Conservation (phyloP, 78 protist species). For the Emiliania huxleyi region DNA sequence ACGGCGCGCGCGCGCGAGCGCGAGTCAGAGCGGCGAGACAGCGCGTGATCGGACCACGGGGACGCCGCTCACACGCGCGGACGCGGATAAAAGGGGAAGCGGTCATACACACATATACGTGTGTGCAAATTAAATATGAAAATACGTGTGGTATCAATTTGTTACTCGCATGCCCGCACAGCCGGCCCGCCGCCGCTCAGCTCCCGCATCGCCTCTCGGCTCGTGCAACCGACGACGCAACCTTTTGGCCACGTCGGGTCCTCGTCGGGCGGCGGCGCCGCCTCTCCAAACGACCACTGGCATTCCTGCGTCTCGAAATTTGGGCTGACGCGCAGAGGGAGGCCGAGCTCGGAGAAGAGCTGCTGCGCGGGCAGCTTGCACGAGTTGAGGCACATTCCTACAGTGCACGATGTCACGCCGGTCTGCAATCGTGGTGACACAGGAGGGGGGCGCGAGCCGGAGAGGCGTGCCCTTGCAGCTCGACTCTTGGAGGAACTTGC, state of each 20-base stretch:
- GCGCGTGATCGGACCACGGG: too few relatives aligned
- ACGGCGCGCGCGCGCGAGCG: too few relatives aligned
- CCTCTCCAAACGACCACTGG: slow-evolving; percentile 19
- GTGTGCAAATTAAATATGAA: too few relatives aligned
- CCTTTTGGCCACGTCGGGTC: background rate
- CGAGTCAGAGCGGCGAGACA: too few relatives aligned
- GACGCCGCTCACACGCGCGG: too few relatives aligned
- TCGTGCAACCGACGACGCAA: background rate
- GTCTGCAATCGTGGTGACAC: too few relatives aligned
- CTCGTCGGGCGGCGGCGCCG: background rate
- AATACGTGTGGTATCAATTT: too few relatives aligned
- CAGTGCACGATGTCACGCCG: too few relatives aligned
- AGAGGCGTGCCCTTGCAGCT: slow-evolving; percentile 14
- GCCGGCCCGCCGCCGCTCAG: background rate
- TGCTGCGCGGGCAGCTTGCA: slow-evolving; percentile 30
- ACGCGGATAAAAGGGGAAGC: too few relatives aligned
- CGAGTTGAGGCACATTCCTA: background rate
- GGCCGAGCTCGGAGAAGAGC: background rate
- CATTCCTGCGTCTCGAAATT: slow-evolving; percentile 20
- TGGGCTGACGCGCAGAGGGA: background rate
- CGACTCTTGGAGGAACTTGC: background rate
- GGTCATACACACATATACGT: too few relatives aligned
- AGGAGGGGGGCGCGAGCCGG: too few relatives aligned
- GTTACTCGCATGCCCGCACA: background rate
- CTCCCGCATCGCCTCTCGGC: background rate